phyloP scores from a whole-genome alignment of 352 stramenopile species.

The Globisporangium solare region DNA sequence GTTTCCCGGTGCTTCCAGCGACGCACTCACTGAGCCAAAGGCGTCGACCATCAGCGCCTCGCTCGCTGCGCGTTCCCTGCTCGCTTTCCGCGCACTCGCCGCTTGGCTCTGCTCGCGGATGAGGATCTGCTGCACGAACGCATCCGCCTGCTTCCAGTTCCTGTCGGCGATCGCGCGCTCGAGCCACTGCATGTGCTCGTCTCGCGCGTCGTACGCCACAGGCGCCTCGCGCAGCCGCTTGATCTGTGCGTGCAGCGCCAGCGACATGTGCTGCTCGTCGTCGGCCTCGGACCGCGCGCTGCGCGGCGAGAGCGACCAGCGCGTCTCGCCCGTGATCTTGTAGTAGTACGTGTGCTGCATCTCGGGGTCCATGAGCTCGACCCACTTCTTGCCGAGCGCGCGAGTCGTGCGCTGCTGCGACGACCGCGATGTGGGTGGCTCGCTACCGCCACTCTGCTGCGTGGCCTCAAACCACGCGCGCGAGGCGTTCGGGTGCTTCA shows the following conservation, averaged over 20 bases:
- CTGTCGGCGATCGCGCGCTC: conserved; percentile 49
- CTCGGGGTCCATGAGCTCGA: conserved; percentile 75
- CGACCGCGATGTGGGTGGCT: conserved; percentile 28
- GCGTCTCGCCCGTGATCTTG: conserved; percentile 83
- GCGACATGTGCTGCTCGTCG: conserved; percentile 43
- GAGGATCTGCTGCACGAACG: conserved; percentile 64
- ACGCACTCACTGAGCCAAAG: too few species aligned
- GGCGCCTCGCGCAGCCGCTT: conserved; percentile 38
- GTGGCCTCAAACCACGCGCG: conserved; percentile 59
- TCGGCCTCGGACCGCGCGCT: conserved; percentile 43
- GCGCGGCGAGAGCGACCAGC: conserved; percentile 79
- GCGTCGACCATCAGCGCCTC: too few species aligned
- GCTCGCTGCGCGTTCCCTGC: neutral
- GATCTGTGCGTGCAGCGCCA: conserved; percentile 52
- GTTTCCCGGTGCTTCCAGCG: too few species aligned
- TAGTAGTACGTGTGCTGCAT: conserved; percentile 89
- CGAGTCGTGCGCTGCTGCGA: conserved; percentile 20
- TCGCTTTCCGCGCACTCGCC: conserved; percentile 19
- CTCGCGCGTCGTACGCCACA: conserved; percentile 45
- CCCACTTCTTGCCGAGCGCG: conserved; percentile 68
- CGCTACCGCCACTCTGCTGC: conserved; percentile 5
- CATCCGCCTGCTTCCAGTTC: conserved; percentile 67
- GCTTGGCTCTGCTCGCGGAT: conserved; percentile 55
- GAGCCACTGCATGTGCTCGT: conserved; percentile 69
- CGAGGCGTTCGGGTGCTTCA: conserved; percentile 33